These are phyloP conservation scores for Vitrella brassicaformis DNA, from an alignment of 73 alveolate genomes.

Conservation along the genomic window DNA sequence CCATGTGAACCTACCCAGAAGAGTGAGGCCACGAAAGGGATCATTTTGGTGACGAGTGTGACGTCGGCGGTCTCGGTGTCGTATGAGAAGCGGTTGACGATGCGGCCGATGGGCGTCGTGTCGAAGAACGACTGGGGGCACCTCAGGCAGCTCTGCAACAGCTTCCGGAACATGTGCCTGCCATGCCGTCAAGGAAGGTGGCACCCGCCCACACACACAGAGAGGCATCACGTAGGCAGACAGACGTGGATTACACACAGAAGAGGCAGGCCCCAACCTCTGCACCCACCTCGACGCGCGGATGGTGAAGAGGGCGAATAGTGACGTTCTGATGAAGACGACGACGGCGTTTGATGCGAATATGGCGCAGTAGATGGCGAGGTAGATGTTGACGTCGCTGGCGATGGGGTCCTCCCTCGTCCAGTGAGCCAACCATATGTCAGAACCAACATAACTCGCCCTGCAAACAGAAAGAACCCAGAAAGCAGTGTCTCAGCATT, in stretches of 20 bases:
- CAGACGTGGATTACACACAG: too few species aligned
- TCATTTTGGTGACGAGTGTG: slow-evolving; percentile 8
- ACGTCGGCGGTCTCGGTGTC: slow-evolving; percentile 33
- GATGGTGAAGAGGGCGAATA: background rate
- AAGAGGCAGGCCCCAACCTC: too few species aligned
- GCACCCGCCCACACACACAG: too few species aligned
- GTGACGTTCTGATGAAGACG: background rate
- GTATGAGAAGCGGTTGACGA: slow-evolving; percentile 22
- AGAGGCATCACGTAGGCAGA: too few species aligned
- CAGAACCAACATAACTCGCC: too few species aligned
- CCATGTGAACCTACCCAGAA: background rate
- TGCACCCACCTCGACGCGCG: too few species aligned
- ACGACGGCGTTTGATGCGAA: background rate
- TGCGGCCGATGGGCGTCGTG: slow-evolving; percentile 18
- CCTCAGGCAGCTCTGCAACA: slow-evolving; percentile 8
- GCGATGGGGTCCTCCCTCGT: background rate
- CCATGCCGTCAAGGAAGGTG: too few species aligned
- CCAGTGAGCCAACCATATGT: background rate
- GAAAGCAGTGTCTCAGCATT: too few species aligned
- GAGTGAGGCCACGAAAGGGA: background rate
- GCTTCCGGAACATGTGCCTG: slow-evolving; percentile 4
- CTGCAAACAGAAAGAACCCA: too few species aligned
- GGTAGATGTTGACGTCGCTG: background rate
- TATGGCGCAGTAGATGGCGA: background rate
- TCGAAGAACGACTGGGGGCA: slow-evolving; percentile 58